Evolutionary conservation across 169 alveolate species (phyloP).

Genomic region (Plasmodium yoelii): DNA sequence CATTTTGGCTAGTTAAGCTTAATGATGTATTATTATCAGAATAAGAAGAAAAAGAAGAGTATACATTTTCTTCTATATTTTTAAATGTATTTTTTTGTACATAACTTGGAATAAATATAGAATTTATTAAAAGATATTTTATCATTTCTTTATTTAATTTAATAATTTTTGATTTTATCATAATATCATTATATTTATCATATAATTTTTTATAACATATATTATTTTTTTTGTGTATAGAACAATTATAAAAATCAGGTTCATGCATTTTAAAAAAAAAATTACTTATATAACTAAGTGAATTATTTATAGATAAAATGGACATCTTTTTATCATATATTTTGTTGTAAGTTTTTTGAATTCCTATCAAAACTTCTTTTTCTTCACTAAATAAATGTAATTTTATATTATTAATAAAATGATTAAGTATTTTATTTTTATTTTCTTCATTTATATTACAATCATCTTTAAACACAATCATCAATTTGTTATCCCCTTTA

Average conservation of each 20-base stretch:
- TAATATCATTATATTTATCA: constrained; percentile 38
- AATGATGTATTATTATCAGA: constrained; percentile 11
- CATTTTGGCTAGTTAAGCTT: neutral
- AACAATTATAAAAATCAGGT: constrained; percentile 46
- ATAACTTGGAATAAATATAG: constrained; percentile 52
- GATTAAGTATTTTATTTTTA: neutral
- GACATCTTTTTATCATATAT: neutral
- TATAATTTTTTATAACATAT: constrained; percentile 42
- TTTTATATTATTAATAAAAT: neutral
- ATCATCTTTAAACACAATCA: neutral
- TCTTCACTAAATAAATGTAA: neutral
- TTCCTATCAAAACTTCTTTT: neutral
- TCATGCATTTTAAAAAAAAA: constrained; percentile 31
- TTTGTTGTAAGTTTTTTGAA: neutral
- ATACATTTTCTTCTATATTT: constrained; percentile 32
- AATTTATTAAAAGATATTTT: constrained; percentile 27
- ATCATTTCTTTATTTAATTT: constrained; percentile 33
- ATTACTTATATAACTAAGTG: constrained; percentile 4
- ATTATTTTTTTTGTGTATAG: constrained; percentile 13
- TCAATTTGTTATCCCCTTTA: neutral
- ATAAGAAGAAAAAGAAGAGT: constrained; percentile 62
- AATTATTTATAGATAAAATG: neutral
- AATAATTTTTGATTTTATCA: constrained; percentile 47
- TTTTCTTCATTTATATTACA: neutral
- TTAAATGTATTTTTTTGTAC: constrained; percentile 31